Conservation (phyloP, 768 basidiomycete genomes). For the Hemileccinum impolitum region DNA sequence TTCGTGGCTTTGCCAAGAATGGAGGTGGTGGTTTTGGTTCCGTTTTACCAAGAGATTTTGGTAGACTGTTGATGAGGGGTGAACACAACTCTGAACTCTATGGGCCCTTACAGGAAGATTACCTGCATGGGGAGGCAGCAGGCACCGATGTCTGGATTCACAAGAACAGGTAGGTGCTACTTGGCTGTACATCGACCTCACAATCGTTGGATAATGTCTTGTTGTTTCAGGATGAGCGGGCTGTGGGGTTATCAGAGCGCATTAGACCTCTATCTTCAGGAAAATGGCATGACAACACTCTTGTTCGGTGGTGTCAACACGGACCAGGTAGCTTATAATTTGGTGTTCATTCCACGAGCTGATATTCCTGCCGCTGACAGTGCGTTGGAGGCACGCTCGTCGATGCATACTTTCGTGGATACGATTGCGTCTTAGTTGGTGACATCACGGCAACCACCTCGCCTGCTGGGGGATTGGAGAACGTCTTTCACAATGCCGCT, state of each 20-base stretch:
- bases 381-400: conserved; percentile 63
- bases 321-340: conserved; percentile 46
- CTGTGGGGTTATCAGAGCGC: conserved; percentile 64
- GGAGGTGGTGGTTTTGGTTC: conserved; percentile 52
- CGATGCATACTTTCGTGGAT: conserved; percentile 63
- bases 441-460: conserved; percentile 65
- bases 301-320: conserved; percentile 66
- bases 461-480: conserved; percentile 53
- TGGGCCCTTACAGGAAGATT: conserved; percentile 57
- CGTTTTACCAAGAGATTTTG: conserved; percentile 50
- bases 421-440: conserved; percentile 56
- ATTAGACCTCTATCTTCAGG: conserved; percentile 58
- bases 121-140: conserved; percentile 44
- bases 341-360: not conserved
- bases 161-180: conserved; percentile 51
- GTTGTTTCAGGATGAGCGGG: conserved; percentile 51
- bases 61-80: conserved; percentile 56
- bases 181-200: not conserved
- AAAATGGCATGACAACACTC: conserved; percentile 59
- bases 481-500: conserved; percentile 52
- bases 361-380: conserved; percentile 25
- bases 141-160: conserved; percentile 72
- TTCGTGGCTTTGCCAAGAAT: conserved; percentile 51
- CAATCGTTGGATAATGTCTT: not conserved
- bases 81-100: conserved; percentile 58